A percentile compares a stretch with the other conserved stretches of the same genome.
Evolutionary conservation across 2,329 filamentous ascomycete species (phyloP).

Genomic region (Herpomyces periplanetae): DNA sequence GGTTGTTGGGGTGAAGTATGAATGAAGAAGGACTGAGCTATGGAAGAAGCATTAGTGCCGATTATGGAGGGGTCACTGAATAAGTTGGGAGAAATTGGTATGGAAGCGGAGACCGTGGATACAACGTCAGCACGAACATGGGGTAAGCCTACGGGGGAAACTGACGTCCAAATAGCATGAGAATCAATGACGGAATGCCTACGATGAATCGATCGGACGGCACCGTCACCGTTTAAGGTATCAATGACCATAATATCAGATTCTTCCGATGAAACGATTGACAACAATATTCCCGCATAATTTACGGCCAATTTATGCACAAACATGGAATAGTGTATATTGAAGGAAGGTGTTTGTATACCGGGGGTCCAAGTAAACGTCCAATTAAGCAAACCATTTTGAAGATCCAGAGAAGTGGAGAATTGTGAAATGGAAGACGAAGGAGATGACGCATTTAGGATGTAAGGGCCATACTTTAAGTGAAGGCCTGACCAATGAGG

Average conservation of each 20-base stretch:
- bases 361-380: slow-evolving; percentile 22
- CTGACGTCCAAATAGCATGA: slow-evolving; percentile 19
- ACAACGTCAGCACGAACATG: slow-evolving; percentile 21
- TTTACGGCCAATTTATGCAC: slow-evolving; percentile 21
- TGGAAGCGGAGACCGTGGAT: slow-evolving; percentile 13
- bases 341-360: slow-evolving; percentile 10
- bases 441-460: slow-evolving; percentile 20
- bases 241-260: slow-evolving; percentile 19
- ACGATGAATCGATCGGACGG: slow-evolving; percentile 20
- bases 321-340: slow-evolving; percentile 23
- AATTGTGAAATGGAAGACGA: slow-evolving; percentile 19
- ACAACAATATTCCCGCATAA: slow-evolving; percentile 17
- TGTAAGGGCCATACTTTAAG: slow-evolving; percentile 12
- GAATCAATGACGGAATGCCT: too few species aligned
- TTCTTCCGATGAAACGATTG: slow-evolving; percentile 15
- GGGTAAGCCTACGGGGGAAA: slow-evolving; percentile 18
- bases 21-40: slow-evolving; percentile 18
- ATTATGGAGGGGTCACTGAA: slow-evolving; percentile 12
- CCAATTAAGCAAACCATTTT: slow-evolving; percentile 21
- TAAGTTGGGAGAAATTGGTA: too few species aligned
- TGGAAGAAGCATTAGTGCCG: slow-evolving; percentile 18
- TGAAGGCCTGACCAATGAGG: slow-evolving; percentile 24
- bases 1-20: slow-evolving; percentile 13
- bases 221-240: slow-evolving; percentile 23
- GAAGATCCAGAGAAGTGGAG: slow-evolving; percentile 18